Base-by-base conservation (phyloP, 768 basidiomycete genomes). In the Dacryopinax spathularia region DNA sequence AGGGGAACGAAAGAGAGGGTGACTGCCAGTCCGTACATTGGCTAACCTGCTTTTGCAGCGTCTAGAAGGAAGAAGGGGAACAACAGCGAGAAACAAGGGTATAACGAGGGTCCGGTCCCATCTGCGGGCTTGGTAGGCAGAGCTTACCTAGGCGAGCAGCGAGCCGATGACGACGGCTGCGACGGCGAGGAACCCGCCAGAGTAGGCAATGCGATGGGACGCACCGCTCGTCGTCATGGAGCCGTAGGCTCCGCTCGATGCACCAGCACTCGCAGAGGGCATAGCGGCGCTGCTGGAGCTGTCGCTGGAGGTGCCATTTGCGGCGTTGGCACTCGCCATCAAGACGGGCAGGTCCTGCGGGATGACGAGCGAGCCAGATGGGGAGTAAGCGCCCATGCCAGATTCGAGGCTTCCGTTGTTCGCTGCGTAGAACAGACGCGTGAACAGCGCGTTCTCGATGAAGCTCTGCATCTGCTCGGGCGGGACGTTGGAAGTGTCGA, bases 311-410 rank as follows among this genome's bases (percentile, higher is more conserved):
- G 65, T 69, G 13, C 63, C 63, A n/a, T 43, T 64, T 31, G 68
- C 48, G 25, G 41, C 60, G 33, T 63, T 64, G 20, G 66, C 59
- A 3, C 72, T 76, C 71, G 72, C 75, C 61, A 81, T 73, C 64
- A 78, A 78, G 29, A 71, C 71, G 65, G 76, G 73, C 66, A 87
- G 74, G 70, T 88, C 85, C 63, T 77, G 72, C 66, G 87, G 87
- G 65, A 86, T 72, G 79, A 80, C 79, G 64, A 86, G 68, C 67
- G 67, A 70, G 63, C 72, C 73, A 33, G 76, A 69, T 36, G 68
- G 67, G 70, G 75, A 74, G 63, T 85, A 74, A 73, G 84, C 77
- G 70, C 86, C 71, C 6, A 72, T 70, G 65, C 84, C 84, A 70
- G 71, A 71, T 60, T 76, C 72, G 67, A 88, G 64, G 39, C 78